Conservation (phyloP, 2,329 filamentous ascomycete genomes). For the Tolypocladium tropicale region DNA sequence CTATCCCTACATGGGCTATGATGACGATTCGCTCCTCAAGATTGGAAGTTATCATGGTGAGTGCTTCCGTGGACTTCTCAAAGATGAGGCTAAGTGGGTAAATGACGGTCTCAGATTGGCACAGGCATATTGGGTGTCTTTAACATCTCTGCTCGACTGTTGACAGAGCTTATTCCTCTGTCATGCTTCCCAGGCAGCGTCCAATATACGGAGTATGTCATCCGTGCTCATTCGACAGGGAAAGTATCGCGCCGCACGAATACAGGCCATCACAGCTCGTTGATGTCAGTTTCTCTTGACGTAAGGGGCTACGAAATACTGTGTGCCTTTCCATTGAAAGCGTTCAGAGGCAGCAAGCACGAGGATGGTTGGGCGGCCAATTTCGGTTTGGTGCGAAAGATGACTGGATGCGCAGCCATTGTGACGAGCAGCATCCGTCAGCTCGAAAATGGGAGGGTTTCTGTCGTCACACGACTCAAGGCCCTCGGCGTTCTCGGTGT, state of each 20-base stretch:
- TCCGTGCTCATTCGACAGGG: slow-evolving; percentile 62
- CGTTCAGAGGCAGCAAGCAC: slow-evolving; percentile 35
- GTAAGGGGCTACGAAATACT: slow-evolving; percentile 71
- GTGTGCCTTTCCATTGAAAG: slow-evolving; percentile 57
- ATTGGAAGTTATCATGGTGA: slow-evolving; percentile 67
- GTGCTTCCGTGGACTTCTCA: not conserved
- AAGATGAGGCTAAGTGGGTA: not conserved
- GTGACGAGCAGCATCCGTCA: slow-evolving; percentile 49
- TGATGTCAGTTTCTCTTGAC: slow-evolving; percentile 54
- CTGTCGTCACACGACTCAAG: slow-evolving; percentile 62
- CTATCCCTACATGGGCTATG: slow-evolving; percentile 65
- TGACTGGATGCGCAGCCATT: slow-evolving; percentile 79
- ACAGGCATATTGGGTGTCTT: slow-evolving; percentile 75
- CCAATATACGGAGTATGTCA: slow-evolving; percentile 49
- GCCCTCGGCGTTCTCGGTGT: slow-evolving; percentile 65
- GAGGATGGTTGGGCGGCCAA: slow-evolving; percentile 47
- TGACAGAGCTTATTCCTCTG: slow-evolving; percentile 62
- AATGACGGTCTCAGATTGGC: slow-evolving; percentile 49
- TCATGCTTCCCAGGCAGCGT: slow-evolving; percentile 62
- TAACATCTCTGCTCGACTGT: slow-evolving; percentile 56
- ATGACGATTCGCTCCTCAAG: slow-evolving; percentile 64
- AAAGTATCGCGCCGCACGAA: slow-evolving; percentile 44
- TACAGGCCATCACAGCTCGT: slow-evolving; percentile 28
- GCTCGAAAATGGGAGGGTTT: slow-evolving; percentile 44
- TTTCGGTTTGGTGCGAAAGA: slow-evolving; percentile 74